These are phyloP conservation scores for Inga oerstediana DNA, from an alignment of 306 rosid species.

Conservation along the genomic window DNA sequence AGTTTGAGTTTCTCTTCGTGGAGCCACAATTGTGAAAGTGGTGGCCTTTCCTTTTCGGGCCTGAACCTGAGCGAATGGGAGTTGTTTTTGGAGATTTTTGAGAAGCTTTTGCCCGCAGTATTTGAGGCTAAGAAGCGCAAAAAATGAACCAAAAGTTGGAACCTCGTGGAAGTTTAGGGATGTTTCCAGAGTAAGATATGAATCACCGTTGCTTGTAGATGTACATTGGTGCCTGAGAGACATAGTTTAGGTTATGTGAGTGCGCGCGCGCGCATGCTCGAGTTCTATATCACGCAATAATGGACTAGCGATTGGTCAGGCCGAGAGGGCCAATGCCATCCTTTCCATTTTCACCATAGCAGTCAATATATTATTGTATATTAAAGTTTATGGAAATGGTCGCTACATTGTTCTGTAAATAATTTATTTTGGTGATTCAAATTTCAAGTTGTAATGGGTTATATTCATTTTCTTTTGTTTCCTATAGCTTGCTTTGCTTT, in stretches of 20 bases:
- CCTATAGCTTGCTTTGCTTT: neutral
- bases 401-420: conserved; percentile 33
- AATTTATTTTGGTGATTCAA: conserved; percentile 14
- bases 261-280: neutral
- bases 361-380: conserved; percentile 35
- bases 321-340: conserved; percentile 52
- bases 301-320: conserved; percentile 67
- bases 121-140: conserved; percentile 46
- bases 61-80: conserved; percentile 68
- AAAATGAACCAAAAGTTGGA: conserved; percentile 55
- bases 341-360: conserved; percentile 48
- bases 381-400: conserved; percentile 11
- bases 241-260: conserved; percentile 44
- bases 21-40: conserved; percentile 37
- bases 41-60: conserved; percentile 63
- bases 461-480: conserved; percentile 6
- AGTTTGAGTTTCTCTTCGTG: neutral
- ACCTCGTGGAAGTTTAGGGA: conserved; percentile 55
- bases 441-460: conserved; percentile 36
- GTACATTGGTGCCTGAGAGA: conserved; percentile 43
- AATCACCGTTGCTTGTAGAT: conserved; percentile 38
- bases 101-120: conserved; percentile 47
- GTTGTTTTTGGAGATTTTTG: conserved; percentile 57
- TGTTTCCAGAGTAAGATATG: conserved; percentile 23
- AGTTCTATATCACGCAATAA: conserved; percentile 19